Base-by-base conservation (phyloP, 441 rosid genomes). In the Mallotus repandus region DNA sequence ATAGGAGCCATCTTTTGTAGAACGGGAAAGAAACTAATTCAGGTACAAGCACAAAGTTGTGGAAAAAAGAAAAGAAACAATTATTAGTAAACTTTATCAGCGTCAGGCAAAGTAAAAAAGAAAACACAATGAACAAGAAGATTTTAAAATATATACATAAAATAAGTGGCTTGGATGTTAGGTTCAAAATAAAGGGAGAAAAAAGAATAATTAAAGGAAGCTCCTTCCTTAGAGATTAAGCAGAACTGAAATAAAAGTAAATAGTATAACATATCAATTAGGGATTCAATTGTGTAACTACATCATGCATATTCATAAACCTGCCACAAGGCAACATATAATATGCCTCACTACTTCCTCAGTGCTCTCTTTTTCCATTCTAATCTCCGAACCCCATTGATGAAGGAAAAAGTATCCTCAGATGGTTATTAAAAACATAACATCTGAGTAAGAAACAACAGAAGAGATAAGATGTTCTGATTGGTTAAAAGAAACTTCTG, bases 1-100 rank as follows among this genome's bases (percentile, higher is more conserved):
- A 76, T 88, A 88, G 63, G 91, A 87, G 72, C 93, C 97, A 55
- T 94, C 97, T 81, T 89, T 94, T 2, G 84, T 58, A n/a, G 97
- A 86, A 45, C 88, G 91, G 21, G 94, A 85, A 16, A 84, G 74
- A 80, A 84, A 84, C 97, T 89, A 69, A 43, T 75, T 65, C 75
- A 77, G 61, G 76, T 12, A 52, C 22, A 74, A 69, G 72, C 49
- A 68, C n/a, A 6, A 41, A 38, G 7, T 14, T 25, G 21, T 4
- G 19, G 52, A 49, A 52, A 66, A 15, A 8, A 14, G 38, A 35
- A 25, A 4, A 29, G 38, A 70, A 45, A 60, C 13, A 25, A 56
- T 22, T 35, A 21, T 41, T 19, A 45, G 32, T 32, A 41, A 48
- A 43, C 13, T 22, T 7, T 4, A 54, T 25, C 55, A 66, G 7